Evolutionary conservation across 345 rosid species (phyloP).

Genomic region (Hevea brasiliensis): DNA sequence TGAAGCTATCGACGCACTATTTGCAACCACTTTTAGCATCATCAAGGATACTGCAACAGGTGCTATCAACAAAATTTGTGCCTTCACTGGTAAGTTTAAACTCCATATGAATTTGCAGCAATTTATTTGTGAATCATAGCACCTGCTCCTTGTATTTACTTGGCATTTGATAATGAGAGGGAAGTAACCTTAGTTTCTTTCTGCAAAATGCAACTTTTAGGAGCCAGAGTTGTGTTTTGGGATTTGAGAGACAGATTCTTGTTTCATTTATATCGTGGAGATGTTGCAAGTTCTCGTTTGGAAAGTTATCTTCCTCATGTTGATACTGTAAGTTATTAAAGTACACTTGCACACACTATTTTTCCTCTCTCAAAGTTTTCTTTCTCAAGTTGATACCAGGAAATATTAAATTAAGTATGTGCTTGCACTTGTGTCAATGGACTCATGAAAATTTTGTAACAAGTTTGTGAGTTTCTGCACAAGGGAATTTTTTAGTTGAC

Average conservation of each 20-base stretch:
- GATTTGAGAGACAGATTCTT: constrained; percentile 81
- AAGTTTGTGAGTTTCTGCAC: too few species aligned
- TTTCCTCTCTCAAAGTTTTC: neutral
- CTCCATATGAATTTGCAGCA: neutral
- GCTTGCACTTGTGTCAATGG: too few species aligned
- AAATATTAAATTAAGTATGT: neutral
- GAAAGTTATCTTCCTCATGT: constrained; percentile 68
- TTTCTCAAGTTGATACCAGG: neutral
- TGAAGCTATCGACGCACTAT: constrained; percentile 80
- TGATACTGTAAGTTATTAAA: constrained; percentile 61
- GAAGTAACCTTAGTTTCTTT: constrained; percentile 13
- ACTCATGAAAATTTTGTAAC: too few species aligned
- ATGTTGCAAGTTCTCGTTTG: constrained; percentile 74
- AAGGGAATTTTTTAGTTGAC: too few species aligned
- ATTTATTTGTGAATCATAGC: constrained; percentile 6
- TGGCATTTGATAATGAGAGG: constrained; percentile 5
- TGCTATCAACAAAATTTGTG: constrained; percentile 58
- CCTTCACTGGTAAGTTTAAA: constrained; percentile 64
- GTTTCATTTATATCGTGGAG: constrained; percentile 62
- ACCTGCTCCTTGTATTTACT: neutral
- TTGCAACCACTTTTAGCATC: constrained; percentile 70
- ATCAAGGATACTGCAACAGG: constrained; percentile 61
- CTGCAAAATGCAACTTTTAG: constrained; percentile 39
- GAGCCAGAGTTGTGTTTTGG: constrained; percentile 82
- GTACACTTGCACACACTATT: constrained; percentile 17